These are phyloP conservation scores for Calonectria pteridis DNA, from an alignment of 2,329 filamentous ascomycete genomes.

Conservation along the genomic window DNA sequence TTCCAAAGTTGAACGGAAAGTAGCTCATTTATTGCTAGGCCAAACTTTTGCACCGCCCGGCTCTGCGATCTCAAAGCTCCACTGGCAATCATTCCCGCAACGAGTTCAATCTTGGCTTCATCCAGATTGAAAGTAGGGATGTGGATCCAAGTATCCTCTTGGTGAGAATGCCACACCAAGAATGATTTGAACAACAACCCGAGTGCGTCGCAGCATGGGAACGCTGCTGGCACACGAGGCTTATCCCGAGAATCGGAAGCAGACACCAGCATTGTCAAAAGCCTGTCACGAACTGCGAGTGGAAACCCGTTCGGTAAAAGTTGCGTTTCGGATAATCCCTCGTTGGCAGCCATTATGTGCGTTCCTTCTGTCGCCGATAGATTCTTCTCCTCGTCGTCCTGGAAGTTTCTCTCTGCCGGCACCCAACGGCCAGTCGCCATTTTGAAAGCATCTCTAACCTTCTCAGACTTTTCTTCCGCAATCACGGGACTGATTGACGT, in stretches of 20 bases:
- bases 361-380: neutral
- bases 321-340: neutral
- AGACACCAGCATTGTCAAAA: neutral
- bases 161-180: neutral
- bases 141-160: neutral
- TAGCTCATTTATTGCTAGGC: neutral
- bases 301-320: neutral
- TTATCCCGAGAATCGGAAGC: neutral
- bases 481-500: neutral
- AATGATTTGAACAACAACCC: neutral
- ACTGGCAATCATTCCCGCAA: neutral
- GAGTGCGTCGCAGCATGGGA: neutral
- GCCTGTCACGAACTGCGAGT: neutral
- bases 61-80: neutral
- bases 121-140: neutral
- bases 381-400: neutral
- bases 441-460: neutral
- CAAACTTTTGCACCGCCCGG: neutral
- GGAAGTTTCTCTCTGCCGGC: neutral
- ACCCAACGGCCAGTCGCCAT: neutral
- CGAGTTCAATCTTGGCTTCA: neutral
- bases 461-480: neutral
- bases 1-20: neutral
- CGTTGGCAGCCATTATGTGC: neutral
- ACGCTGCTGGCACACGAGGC: neutral